These are phyloP conservation scores for Ceratocystiopsis sp. DNA, from an alignment of 2,329 filamentous ascomycete species.

Conservation along the genomic window DNA sequence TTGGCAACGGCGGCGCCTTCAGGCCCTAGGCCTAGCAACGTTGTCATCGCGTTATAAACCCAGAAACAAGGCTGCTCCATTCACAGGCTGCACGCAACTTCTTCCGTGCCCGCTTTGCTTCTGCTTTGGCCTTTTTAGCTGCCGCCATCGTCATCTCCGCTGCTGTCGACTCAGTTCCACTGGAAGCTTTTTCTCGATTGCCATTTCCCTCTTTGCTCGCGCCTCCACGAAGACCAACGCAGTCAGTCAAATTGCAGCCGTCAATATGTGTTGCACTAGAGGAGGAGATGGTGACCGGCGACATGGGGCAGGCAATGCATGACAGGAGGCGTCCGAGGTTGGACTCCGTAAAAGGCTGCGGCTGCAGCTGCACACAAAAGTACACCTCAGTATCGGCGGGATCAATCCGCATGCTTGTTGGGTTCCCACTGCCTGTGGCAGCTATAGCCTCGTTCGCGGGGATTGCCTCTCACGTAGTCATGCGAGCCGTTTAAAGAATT, in stretches of 20 bases:
- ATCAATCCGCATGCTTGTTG: too few relatives aligned
- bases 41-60: constrained; percentile 6
- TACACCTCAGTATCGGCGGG: too few relatives aligned
- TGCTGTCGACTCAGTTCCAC: too few relatives aligned
- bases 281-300: constrained; percentile 6
- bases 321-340: constrained; percentile 6
- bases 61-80: constrained; percentile 2
- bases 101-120: background rate
- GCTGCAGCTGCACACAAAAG: background rate
- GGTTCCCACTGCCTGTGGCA: too few relatives aligned
- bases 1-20: constrained; percentile 3
- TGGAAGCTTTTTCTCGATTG: too few relatives aligned
- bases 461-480: too few relatives aligned
- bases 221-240: background rate
- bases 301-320: constrained; percentile 5
- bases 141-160: too few relatives aligned
- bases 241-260: too few relatives aligned
- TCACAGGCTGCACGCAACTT: background rate
- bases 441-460: too few relatives aligned
- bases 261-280: too few relatives aligned
- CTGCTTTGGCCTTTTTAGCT: background rate
- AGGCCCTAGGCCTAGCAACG: constrained; percentile 1
- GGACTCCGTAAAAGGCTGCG: constrained; percentile 3
- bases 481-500: too few relatives aligned
- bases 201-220: background rate